A percentile compares a stretch with the other conserved stretches of the same genome.
Conservation (phyloP, 2,329 filamentous ascomycete genomes). For the Penicillium nordicum region DNA sequence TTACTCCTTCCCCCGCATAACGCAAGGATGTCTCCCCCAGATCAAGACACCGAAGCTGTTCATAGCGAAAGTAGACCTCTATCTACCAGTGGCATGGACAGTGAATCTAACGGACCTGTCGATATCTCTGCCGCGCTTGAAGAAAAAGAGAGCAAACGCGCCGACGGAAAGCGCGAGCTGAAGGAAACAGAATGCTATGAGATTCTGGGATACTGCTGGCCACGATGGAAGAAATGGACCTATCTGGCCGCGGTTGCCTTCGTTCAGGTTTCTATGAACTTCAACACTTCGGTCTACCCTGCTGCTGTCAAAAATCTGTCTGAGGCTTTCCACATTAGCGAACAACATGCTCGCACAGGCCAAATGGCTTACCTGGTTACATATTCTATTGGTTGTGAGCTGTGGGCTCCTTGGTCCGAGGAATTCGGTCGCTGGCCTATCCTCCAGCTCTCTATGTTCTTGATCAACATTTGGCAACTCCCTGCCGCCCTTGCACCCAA, state of each 20-base stretch:
- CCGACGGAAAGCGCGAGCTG: slow-evolving; percentile 30
- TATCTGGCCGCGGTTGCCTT: slow-evolving; percentile 57
- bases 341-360: slow-evolving; percentile 63
- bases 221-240: slow-evolving; percentile 33
- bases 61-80: background rate
- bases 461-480: slow-evolving; percentile 72
- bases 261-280: slow-evolving; percentile 71
- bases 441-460: slow-evolving; percentile 64
- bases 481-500: slow-evolving; percentile 67
- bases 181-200: slow-evolving; percentile 57
- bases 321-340: slow-evolving; percentile 62
- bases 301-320: slow-evolving; percentile 62
- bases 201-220: slow-evolving; percentile 58
- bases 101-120: background rate
- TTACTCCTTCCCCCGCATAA: background rate
- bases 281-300: slow-evolving; percentile 68
- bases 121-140: slow-evolving; percentile 1
- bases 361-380: slow-evolving; percentile 71
- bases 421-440: slow-evolving; percentile 73
- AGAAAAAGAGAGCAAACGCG: slow-evolving; percentile 17
- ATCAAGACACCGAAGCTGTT: slow-evolving; percentile 1
- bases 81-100: background rate
- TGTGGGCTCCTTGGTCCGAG: slow-evolving; percentile 81
- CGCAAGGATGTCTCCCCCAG: slow-evolving; percentile 3
- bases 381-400: slow-evolving; percentile 77